phyloP scores from a whole-genome alignment of 768 basidiomycete genomes.

The Brasilioporus rufonigricans region DNA sequence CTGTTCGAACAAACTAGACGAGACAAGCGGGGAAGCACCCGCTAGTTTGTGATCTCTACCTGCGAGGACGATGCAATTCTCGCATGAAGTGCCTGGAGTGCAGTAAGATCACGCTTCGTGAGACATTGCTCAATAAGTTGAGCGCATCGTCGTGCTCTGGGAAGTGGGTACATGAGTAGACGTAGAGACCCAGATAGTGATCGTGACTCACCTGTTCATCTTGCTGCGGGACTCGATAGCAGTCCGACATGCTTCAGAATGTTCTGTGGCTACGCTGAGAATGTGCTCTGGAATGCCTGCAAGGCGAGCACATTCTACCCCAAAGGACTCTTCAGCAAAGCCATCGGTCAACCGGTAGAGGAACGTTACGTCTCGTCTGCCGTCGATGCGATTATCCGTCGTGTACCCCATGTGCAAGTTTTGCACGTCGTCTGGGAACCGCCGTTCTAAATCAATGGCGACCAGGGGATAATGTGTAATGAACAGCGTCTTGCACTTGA shows the following conservation, averaged over 20 bases:
- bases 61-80: constrained; percentile 7
- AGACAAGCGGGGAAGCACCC: not conserved
- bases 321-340: constrained; percentile 81
- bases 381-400: constrained; percentile 65
- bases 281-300: constrained; percentile 78
- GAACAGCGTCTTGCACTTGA: constrained; percentile 76
- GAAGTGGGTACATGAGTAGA: not conserved
- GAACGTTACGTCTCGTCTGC: constrained; percentile 80
- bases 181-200: not conserved
- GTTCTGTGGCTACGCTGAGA: constrained; percentile 55
- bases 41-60: not conserved
- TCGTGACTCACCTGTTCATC: constrained; percentile 45
- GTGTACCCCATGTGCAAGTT: constrained; percentile 89
- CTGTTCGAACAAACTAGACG: not conserved
- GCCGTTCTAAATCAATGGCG: constrained; percentile 61
- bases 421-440: constrained; percentile 58
- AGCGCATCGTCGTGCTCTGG: constrained; percentile 30
- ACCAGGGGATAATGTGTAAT: constrained; percentile 94
- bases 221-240: constrained; percentile 48
- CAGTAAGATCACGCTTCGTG: constrained; percentile 12
- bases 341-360: constrained; percentile 75
- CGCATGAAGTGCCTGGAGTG: constrained; percentile 22
- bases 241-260: constrained; percentile 53
- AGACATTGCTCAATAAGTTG: constrained; percentile 28
- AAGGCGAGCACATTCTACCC: constrained; percentile 88